These are phyloP conservation scores for Coniophora puteana DNA, from an alignment of 1,284 basidiomycete species.

Conservation along the genomic window DNA sequence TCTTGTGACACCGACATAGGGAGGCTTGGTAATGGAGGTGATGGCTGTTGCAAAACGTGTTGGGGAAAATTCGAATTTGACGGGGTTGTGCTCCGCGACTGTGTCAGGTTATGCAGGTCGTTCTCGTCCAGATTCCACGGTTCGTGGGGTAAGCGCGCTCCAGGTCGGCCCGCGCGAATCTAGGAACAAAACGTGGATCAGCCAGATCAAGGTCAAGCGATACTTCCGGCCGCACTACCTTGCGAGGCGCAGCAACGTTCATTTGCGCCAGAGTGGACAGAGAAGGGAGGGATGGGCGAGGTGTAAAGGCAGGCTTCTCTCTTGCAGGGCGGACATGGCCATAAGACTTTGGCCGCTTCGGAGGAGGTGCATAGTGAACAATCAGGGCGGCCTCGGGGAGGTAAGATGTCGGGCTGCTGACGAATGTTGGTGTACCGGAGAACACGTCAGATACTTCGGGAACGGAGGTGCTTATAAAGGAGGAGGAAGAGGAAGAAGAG, in stretches of 20 bases:
- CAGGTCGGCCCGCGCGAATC: constrained; percentile 56
- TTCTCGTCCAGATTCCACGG: constrained; percentile 44
- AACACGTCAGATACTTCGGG: constrained; percentile 15
- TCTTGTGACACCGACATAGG: no score
- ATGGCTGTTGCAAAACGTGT: no score
- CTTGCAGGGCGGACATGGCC: constrained; percentile 47
- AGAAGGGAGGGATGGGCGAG: constrained; percentile 65
- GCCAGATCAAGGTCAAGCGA: constrained; percentile 2
- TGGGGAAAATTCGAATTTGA: no score
- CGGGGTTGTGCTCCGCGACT: background rate
- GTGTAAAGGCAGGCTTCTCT: constrained; percentile 53
- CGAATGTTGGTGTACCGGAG: constrained; percentile 22
- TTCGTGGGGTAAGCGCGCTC: constrained; percentile 56
- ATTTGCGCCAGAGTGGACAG: constrained; percentile 54
- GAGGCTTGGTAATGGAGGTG: no score
- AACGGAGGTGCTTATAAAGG: constrained; percentile 12
- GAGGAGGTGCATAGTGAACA: constrained; percentile 11
- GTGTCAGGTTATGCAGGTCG: constrained; percentile 10
- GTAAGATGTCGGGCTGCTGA: constrained; percentile 13
- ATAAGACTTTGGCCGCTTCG: constrained; percentile 33
- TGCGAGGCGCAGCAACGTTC: constrained; percentile 49
- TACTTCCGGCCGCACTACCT: no score
- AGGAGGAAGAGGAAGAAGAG: constrained; percentile 7
- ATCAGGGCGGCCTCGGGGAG: constrained; percentile 13
- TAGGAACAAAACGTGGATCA: constrained; percentile 19